Conservation (phyloP, 2,329 filamentous ascomycete genomes). For the Raffaelea ambrosiae region DNA sequence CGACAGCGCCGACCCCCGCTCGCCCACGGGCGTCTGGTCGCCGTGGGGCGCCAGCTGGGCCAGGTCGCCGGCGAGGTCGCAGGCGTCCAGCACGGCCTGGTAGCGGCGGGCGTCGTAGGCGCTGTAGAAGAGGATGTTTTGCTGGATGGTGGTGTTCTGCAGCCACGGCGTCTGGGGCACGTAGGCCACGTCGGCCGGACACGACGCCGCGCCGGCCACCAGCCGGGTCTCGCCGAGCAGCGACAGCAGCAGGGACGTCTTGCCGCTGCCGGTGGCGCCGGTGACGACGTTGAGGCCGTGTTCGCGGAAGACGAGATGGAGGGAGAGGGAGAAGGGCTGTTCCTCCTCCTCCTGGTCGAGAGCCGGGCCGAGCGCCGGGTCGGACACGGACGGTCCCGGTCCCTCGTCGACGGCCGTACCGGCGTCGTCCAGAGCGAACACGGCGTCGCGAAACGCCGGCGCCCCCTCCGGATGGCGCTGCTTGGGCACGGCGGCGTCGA, state of each 20-base stretch:
- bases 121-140: conserved; percentile 26
- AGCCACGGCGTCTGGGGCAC: conserved; percentile 45
- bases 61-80: conserved; percentile 79
- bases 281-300: conserved; percentile 24
- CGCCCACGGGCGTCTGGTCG: conserved; percentile 81
- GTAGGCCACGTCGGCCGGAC: conserved; percentile 24
- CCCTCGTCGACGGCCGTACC: no score
- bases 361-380: no score
- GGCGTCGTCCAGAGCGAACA: no score
- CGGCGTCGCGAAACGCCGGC: no score
- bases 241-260: conserved; percentile 21
- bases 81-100: conserved; percentile 71
- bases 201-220: conserved; percentile 14
- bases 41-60: conserved; percentile 79
- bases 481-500: conserved; percentile 16
- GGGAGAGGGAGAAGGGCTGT: no score
- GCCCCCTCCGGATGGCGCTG: conserved; percentile 16
- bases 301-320: no score
- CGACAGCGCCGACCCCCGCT: conserved; percentile 87
- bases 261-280: conserved; percentile 23
- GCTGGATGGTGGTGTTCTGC: conserved; percentile 52
- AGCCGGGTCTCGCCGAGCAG: conserved; percentile 20
- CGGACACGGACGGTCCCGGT: conserved; percentile 19
- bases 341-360: no score
- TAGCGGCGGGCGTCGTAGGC: conserved; percentile 67